Conservation (phyloP, 495 filamentous ascomycete species). For the Bacidia gigantensis region DNA sequence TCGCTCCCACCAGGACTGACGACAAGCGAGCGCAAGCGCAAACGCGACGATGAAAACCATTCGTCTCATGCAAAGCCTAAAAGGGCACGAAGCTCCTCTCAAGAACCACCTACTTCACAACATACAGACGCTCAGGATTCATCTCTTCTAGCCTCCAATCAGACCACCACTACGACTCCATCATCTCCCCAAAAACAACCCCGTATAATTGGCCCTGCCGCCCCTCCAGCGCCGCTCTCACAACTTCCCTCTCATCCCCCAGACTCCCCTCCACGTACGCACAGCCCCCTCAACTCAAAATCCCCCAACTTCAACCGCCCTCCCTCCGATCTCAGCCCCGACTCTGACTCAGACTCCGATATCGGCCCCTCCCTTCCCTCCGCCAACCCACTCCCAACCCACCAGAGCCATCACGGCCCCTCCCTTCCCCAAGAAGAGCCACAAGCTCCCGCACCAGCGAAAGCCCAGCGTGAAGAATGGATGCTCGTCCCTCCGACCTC, state of each 20-base stretch:
- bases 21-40: neutral
- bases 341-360: neutral
- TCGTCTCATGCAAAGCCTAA: neutral
- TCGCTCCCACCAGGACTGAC: neutral
- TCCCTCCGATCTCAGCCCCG: neutral
- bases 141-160: neutral
- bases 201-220: conserved; percentile 35
- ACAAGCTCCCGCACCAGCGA: conserved; percentile 21
- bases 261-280: conserved; percentile 5
- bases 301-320: conserved; percentile 1
- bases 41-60: neutral
- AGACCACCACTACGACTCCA: conserved; percentile 15
- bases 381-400: neutral
- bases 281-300: conserved; percentile 3
- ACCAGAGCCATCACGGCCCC: neutral
- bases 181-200: conserved; percentile 22
- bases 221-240: conserved; percentile 39
- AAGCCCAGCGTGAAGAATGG: conserved; percentile 67
- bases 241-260: conserved; percentile 27
- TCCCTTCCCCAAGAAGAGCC: neutral
- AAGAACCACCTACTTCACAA: neutral
- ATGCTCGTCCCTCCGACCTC: conserved; percentile 72
- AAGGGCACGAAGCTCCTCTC: neutral
- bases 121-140: neutral
- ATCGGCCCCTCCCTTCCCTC: conserved; percentile 3